phyloP scores from a whole-genome alignment of 2,329 filamentous ascomycete genomes.

The Tolypocladium tundrense region DNA sequence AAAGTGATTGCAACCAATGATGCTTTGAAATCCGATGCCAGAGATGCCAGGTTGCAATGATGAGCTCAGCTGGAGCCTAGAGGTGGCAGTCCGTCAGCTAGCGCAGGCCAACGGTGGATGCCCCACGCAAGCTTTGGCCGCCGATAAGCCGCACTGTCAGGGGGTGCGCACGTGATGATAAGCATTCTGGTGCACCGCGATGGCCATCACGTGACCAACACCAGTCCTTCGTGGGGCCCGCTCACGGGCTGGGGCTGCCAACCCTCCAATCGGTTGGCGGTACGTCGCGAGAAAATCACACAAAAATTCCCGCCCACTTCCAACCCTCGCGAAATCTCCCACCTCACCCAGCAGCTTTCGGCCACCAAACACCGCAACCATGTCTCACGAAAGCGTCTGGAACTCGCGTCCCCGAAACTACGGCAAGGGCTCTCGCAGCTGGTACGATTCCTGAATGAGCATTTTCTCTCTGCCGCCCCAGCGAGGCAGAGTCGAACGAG shows the following conservation, averaged over 20 bases:
- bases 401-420: constrained; percentile 95
- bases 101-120: background rate
- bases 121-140: constrained; percentile 1
- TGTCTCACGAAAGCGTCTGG: constrained; percentile 90
- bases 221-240: background rate
- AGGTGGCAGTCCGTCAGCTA: background rate
- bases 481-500: background rate
- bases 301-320: constrained; percentile 27
- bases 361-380: constrained; percentile 32
- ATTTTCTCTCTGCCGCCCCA: background rate
- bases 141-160: background rate
- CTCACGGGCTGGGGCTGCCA: constrained; percentile 23
- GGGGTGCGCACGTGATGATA: constrained; percentile 10
- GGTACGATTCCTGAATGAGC: constrained; percentile 49
- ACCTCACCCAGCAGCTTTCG: constrained; percentile 15
- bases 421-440: constrained; percentile 90
- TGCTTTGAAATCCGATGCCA: background rate
- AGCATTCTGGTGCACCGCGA: constrained; percentile 3
- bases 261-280: constrained; percentile 24
- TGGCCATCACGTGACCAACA: background rate
- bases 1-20: background rate
- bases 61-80: constrained; percentile 1
- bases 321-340: constrained; percentile 22
- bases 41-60: constrained; percentile 21
- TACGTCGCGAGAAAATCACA: constrained; percentile 23